Base-by-base conservation (phyloP, 2,329 filamentous ascomycete species). In the Diplodia intermedia region DNA sequence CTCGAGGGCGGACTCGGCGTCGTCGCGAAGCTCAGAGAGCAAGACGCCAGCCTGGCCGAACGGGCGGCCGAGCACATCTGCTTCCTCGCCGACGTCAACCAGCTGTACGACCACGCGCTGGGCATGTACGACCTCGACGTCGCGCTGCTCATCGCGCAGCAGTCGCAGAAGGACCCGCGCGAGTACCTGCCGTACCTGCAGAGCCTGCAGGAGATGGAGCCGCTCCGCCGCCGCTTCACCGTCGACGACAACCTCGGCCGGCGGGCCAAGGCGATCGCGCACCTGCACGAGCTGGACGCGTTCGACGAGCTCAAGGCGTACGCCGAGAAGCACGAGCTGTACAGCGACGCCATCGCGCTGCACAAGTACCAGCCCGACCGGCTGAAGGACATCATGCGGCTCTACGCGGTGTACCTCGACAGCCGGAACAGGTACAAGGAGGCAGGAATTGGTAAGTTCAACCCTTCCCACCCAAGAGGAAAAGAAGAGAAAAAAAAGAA, bases 111-210 rank as follows among this genome's bases (percentile, higher is more conserved):
- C 70, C 90, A 94, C 69, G 92, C 95, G 0, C 84, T 99, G 1
- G 94, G 94, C 1, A 84, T 98, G 2, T 99, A 99, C 77, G 90
- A 98, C 74, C 86, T 99, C 2, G 93, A 97, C 12, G 87, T 99
- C 8, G 90, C 94, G 3, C 84, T 99, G 12, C 84, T 97, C 6
- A 92, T 99, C 14, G 95, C 95, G 0, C 95, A 99, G 75, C 94
- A 97, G 76, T 95, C 94, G 0, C 95, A 99, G 79, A 92, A 94
- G 77, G 95, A 99, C 73, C 95, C 95, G 1, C 86, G 93, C 72
- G 95, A 99, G 78, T 99, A 99, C 73, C 86, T 98, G 8, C 95
- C 95, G 4, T 98, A 98, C 76, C 88, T 99, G 62, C 94, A 97
- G 75, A 89, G 89, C 43, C 85, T 99, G 2, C 92, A 97, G 76